These are phyloP conservation scores for Solanum chacoense DNA, from an alignment of 305 asterid genomes.

Conservation along the genomic window DNA sequence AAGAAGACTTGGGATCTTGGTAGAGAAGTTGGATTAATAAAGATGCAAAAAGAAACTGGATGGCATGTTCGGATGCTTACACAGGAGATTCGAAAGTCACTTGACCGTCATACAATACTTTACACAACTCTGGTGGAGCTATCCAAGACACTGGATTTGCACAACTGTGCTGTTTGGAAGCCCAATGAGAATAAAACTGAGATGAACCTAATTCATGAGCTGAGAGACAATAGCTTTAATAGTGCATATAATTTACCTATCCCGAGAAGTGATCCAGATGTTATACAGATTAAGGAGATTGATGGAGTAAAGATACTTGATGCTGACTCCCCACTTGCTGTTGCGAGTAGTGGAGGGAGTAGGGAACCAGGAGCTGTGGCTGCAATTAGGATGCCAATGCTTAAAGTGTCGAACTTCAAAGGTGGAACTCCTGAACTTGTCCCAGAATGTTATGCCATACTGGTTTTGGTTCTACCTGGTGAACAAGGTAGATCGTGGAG, in stretches of 20 bases:
- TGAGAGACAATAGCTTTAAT: slow-evolving; percentile 39
- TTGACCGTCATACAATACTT: slow-evolving; percentile 81
- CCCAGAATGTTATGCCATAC: slow-evolving; percentile 79
- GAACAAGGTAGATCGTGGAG: slow-evolving; percentile 61
- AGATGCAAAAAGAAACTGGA: slow-evolving; percentile 73
- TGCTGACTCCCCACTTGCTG: slow-evolving; percentile 52
- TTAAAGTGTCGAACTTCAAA: slow-evolving; percentile 71
- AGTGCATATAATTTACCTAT: slow-evolving; percentile 23
- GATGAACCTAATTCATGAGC: slow-evolving; percentile 70
- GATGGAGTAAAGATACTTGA: slow-evolving; percentile 60
- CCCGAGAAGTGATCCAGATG: slow-evolving; percentile 56
- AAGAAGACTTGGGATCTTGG: slow-evolving; percentile 93
- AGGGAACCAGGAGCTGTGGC: slow-evolving; percentile 70
- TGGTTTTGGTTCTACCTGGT: slow-evolving; percentile 78
- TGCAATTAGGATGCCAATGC: slow-evolving; percentile 96
- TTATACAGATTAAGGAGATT: slow-evolving; percentile 48
- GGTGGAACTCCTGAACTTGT: slow-evolving; percentile 95
- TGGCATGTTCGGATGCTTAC: slow-evolving; percentile 97
- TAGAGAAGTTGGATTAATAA: slow-evolving; percentile 72
- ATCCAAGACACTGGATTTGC: slow-evolving; percentile 70
- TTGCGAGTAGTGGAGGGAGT: slow-evolving; percentile 55
- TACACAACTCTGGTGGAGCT: slow-evolving; percentile 88
- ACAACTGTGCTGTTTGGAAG: slow-evolving; percentile 93
- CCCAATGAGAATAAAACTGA: slow-evolving; percentile 59
- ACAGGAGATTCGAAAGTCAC: slow-evolving; percentile 85